Conservation (phyloP, 1,284 basidiomycete species). For the Prillingera fragicola region DNA sequence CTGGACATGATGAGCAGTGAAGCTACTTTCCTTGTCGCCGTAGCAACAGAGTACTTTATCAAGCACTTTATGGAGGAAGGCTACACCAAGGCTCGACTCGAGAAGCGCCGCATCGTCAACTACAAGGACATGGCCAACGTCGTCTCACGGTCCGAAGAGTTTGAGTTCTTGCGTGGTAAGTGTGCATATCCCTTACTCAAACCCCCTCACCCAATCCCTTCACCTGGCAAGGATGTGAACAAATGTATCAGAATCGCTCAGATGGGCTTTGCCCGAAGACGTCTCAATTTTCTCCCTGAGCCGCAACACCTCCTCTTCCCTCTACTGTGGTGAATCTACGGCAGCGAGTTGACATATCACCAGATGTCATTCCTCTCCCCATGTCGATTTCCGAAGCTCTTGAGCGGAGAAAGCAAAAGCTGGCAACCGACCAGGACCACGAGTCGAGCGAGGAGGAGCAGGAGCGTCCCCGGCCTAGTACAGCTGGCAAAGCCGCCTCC, state of each 20-base stretch:
- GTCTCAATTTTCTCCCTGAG: conserved; percentile 47
- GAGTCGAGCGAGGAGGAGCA: conserved; percentile 1
- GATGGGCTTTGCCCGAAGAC: conserved; percentile 23
- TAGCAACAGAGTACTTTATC: conserved; percentile 50
- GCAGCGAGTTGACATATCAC: neutral
- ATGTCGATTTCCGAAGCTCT: conserved; percentile 42
- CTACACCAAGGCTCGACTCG: conserved; percentile 46
- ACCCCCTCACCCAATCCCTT: conserved; percentile 1
- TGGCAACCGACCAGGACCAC: conserved; percentile 5
- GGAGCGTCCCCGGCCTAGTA: neutral
- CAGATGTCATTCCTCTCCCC: conserved; percentile 42
- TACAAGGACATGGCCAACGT: conserved; percentile 47
- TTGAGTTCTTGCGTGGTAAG: conserved; percentile 45
- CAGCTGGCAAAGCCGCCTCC: neutral
- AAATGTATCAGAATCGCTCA: conserved; percentile 30
- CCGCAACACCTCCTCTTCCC: neutral
- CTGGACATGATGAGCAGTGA: conserved; percentile 48
- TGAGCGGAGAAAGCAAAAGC: conserved; percentile 31
- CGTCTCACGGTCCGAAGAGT: conserved; percentile 38
- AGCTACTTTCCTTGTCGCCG: conserved; percentile 48
- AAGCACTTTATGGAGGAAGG: conserved; percentile 48
- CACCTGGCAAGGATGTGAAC: conserved; percentile 26
- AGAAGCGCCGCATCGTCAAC: conserved; percentile 46
- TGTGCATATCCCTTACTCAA: conserved; percentile 1
- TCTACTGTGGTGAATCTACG: neutral